Conservation (phyloP, 768 basidiomycete species). For the Cyathus striatus region DNA sequence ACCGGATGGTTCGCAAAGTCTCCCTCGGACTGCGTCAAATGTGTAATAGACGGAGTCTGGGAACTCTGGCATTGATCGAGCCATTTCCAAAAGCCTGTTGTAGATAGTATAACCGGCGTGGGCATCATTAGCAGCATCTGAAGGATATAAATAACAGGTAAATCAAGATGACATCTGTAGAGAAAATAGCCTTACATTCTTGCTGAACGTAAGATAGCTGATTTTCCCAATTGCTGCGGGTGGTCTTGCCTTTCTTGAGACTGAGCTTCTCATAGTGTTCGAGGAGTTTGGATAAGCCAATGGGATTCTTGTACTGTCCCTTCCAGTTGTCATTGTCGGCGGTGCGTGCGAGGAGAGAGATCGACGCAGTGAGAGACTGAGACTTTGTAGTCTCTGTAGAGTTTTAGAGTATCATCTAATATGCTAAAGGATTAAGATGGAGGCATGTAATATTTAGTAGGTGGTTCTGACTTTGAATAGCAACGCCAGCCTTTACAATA, state of each 20-base stretch:
- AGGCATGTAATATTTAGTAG: no score
- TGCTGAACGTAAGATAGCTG: conserved; percentile 39
- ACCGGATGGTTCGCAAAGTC: conserved; percentile 37
- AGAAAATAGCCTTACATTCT: conserved; percentile 47
- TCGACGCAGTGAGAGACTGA: conserved; percentile 57
- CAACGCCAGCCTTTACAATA: conserved; percentile 69
- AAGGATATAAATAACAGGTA: conserved; percentile 5
- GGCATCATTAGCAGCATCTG: conserved; percentile 73
- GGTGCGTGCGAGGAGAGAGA: conserved; percentile 61
- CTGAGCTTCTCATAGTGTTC: conserved; percentile 50
- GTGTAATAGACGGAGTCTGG: conserved; percentile 44
- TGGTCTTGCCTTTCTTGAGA: conserved; percentile 55
- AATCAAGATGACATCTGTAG: conserved; percentile 1
- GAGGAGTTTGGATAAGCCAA: conserved; percentile 65
- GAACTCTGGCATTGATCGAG: conserved; percentile 23
- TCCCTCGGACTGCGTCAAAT: conserved; percentile 49
- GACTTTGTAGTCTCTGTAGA: conserved; percentile 44
- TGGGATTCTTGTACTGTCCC: conserved; percentile 53
- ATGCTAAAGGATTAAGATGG: conserved; percentile 7
- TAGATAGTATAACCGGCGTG: conserved; percentile 58
- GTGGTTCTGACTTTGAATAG: conserved; percentile 56
- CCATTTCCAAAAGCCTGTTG: conserved; percentile 38
- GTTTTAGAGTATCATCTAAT: conserved; percentile 64
- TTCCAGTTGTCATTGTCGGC: conserved; percentile 73
- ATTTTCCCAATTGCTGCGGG: conserved; percentile 68